phyloP scores from a whole-genome alignment of 2,329 filamentous ascomycete species.

The Scedosporium aurantiacum region DNA sequence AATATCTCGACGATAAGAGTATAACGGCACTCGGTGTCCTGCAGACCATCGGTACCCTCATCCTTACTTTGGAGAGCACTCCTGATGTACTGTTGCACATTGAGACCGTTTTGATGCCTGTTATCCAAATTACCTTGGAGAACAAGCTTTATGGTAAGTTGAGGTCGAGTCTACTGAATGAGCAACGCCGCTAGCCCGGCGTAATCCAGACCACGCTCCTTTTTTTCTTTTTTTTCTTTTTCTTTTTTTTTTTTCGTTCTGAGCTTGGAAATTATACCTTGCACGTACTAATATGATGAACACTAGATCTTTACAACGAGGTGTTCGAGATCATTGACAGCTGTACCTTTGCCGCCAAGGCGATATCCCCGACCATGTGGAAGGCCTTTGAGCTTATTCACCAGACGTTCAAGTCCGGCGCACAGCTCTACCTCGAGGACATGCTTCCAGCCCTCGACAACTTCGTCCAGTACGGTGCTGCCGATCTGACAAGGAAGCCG shows the following conservation, averaged over 20 bases:
- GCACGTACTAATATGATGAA: background rate
- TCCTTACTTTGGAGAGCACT: constrained; percentile 91
- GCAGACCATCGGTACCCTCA: constrained; percentile 94
- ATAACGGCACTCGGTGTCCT: constrained; percentile 93
- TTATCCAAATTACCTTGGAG: constrained; percentile 89
- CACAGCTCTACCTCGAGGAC: constrained; percentile 93
- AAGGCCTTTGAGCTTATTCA: constrained; percentile 95
- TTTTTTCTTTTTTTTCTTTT: background rate
- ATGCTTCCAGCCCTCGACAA: constrained; percentile 98
- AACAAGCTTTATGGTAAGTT: constrained; percentile 82
- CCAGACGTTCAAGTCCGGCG: constrained; percentile 91
- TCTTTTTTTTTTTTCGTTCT: background rate
- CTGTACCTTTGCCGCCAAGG: constrained; percentile 95
- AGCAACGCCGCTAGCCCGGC: too few species aligned
- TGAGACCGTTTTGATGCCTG: constrained; percentile 92
- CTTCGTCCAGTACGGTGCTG: constrained; percentile 86
- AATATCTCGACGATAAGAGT: constrained; percentile 95
- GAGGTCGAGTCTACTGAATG: too few species aligned
- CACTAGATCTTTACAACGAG: constrained; percentile 82
- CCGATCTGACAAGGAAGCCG: constrained; percentile 69
- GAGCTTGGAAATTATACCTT: background rate
- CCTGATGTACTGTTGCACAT: constrained; percentile 91
- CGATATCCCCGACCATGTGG: constrained; percentile 96
- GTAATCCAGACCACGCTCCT: background rate
- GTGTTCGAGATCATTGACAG: constrained; percentile 98